phyloP scores from a whole-genome alignment of 805 yeast genomes.

The Candida xyloterini region DNA sequence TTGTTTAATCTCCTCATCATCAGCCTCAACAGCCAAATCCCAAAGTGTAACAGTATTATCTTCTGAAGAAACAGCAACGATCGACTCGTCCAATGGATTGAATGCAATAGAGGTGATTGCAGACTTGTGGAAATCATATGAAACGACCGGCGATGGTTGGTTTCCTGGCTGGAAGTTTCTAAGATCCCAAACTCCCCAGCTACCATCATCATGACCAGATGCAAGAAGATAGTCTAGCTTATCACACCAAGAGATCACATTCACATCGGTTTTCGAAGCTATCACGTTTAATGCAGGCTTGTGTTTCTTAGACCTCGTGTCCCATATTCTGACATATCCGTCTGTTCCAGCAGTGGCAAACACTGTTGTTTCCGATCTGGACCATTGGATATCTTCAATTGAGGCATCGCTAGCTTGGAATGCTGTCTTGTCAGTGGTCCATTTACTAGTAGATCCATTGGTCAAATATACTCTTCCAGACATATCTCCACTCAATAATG shows the following conservation, averaged over 20 bases:
- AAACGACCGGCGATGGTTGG: slow-evolving; percentile 80
- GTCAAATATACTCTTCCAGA: slow-evolving; percentile 81
- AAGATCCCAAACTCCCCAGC: slow-evolving; percentile 98
- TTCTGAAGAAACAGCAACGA: slow-evolving; percentile 92
- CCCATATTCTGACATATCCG: slow-evolving; percentile 93
- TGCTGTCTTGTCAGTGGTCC: slow-evolving; percentile 86
- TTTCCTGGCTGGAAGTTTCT: slow-evolving; percentile 69
- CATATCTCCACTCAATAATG: slow-evolving; percentile 84
- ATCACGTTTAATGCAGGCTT: slow-evolving; percentile 82
- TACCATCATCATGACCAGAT: slow-evolving; percentile 95
- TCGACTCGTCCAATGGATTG: slow-evolving; percentile 93
- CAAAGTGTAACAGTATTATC: slow-evolving; percentile 96
- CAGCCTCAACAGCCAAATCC: slow-evolving; percentile 99
- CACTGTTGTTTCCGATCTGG: slow-evolving; percentile 85
- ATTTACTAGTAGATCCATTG: slow-evolving; percentile 66
- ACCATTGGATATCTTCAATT: slow-evolving; percentile 98
- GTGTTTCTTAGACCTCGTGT: slow-evolving; percentile 88
- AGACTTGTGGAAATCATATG: slow-evolving; percentile 90
- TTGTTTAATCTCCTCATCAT: slow-evolving; percentile 90
- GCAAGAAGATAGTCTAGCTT: slow-evolving; percentile 85
- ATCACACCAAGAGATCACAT: slow-evolving; percentile 93
- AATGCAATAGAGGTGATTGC: slow-evolving; percentile 91
- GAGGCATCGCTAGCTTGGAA: slow-evolving; percentile 67
- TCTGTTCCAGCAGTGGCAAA: slow-evolving; percentile 95
- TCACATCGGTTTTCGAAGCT: slow-evolving; percentile 82